phyloP scores from a whole-genome alignment of 768 basidiomycete genomes.

The Hygrophorus russula region DNA sequence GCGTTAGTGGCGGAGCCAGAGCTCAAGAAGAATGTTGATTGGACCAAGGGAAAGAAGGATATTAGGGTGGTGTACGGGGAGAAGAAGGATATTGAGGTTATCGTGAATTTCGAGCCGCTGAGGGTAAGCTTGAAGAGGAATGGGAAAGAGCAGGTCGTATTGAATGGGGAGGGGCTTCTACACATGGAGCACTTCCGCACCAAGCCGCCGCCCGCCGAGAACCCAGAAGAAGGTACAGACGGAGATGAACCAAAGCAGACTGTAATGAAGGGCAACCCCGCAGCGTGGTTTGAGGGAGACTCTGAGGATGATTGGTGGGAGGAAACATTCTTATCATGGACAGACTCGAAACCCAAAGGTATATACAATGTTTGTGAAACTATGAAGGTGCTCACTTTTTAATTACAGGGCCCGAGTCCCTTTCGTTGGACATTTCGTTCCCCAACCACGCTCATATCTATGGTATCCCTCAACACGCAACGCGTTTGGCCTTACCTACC shows the following conservation, averaged over 20 bases:
- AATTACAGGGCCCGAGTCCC: constrained; percentile 79
- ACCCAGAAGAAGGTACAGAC: constrained; percentile 31
- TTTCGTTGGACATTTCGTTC: constrained; percentile 88
- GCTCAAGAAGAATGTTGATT: constrained; percentile 46
- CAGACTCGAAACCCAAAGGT: constrained; percentile 96
- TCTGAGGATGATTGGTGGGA: constrained; percentile 82
- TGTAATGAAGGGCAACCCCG: constrained; percentile 40
- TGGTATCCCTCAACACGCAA: constrained; percentile 95
- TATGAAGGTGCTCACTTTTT: constrained; percentile 1
- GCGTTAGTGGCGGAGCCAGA: constrained; percentile 66
- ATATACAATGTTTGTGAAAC: constrained; percentile 17
- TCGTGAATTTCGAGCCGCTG: constrained; percentile 67
- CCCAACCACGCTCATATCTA: constrained; percentile 87
- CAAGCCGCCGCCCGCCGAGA: constrained; percentile 30
- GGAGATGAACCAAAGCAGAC: constrained; percentile 35
- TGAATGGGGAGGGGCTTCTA: constrained; percentile 83
- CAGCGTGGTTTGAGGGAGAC: constrained; percentile 85
- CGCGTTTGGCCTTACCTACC: constrained; percentile 76
- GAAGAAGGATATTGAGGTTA: constrained; percentile 51
- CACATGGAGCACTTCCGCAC: constrained; percentile 98
- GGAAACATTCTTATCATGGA: constrained; percentile 79
- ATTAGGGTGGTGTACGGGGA: constrained; percentile 55
- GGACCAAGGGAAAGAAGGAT: constrained; percentile 56
- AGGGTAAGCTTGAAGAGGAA: constrained; percentile 59
- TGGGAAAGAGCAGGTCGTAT: constrained; percentile 74